A percentile compares a stretch with the other conserved stretches of the same genome.
These are phyloP conservation scores for Vitis labrusca DNA, from an alignment of 164 flowering plant species.

Conservation along the genomic window DNA sequence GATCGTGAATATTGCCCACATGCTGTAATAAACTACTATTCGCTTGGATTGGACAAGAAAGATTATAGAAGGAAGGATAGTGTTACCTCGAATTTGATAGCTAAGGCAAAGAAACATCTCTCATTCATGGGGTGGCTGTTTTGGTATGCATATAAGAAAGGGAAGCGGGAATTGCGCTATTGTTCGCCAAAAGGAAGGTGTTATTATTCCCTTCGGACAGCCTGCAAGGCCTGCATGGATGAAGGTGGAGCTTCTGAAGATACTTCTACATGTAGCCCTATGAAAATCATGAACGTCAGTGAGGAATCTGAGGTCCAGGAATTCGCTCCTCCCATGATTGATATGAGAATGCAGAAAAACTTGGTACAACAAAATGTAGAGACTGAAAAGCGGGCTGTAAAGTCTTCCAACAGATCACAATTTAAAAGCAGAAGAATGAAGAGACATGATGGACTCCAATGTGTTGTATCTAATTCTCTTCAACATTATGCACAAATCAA, in stretches of 20 bases:
- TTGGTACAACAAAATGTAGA: no score
- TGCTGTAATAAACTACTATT: conserved; percentile 5
- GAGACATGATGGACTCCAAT: no score
- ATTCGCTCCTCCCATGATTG: no score
- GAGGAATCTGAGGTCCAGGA: no score
- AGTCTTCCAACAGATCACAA: no score
- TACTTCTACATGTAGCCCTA: no score
- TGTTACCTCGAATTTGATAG: not conserved
- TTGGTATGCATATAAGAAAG: not conserved
- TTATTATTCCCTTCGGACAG: conserved; percentile 13
- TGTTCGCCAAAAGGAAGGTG: conserved; percentile 8
- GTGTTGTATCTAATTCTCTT: no score
- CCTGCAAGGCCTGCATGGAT: conserved; percentile 14
- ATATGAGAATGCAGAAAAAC: no score
- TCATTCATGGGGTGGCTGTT: conserved; percentile 17
- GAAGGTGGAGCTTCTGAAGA: not conserved
- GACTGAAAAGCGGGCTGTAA: no score
- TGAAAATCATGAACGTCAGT: no score
- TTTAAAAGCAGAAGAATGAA: no score
- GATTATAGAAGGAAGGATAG: not conserved
- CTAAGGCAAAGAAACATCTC: conserved; percentile 11
- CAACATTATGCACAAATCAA: no score
- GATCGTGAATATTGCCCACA: conserved; percentile 9
- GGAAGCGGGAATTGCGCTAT: conserved; percentile 14
- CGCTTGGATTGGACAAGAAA: not conserved